Base-by-base conservation (phyloP, 352 stramenopile genomes). In the Pythium insidiosum region DNA sequence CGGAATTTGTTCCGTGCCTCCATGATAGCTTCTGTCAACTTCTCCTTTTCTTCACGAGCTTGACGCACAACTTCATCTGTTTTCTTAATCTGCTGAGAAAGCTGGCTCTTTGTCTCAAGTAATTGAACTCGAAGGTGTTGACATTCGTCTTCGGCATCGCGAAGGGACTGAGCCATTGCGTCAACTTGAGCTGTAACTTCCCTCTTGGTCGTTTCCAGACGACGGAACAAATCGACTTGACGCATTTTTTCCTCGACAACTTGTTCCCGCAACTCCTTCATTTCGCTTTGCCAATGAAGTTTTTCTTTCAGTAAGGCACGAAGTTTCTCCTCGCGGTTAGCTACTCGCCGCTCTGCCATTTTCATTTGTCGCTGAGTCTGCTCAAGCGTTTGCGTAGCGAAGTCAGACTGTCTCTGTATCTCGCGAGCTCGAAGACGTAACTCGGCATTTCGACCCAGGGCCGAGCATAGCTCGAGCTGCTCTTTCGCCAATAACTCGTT, bases 201-300 rank as follows among this genome's bases (percentile, higher is more conserved):
- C 3, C 66, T 65, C 22, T 84, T 81, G 18, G 49, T 56, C 0
- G 57, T 56, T 44, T 88, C 70, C 6, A 84, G 58, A 3, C 70
- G 66, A 6, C 73, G 68, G 34, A 79, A 72, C 3, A 85, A 40
- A 30, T 81, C 73, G 6, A 85, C 70, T 28, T 85, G 75, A 0
- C 64, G 66, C 72, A 85, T 83, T 38, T 88, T 88, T 38, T 84
- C 70, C 38, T 85, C 73, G 18, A 81, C 63, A 0, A 84, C 66
- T 30, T 85, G 68, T 11, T 70, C 66, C 5, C 70, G 59, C 30
- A 71, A 58, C 15, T 70, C 63, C 37, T 84, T 79, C 20, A 84
- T 47, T 34, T 83, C 73, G 16, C 73, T 78, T 31, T 85, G 66
- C 68, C 66, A 81, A 20, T 69, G 62, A n/a, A 87, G 50, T 31